Evolutionary conservation across 768 basidiomycete species (phyloP), one percentile per base, ranked within the genome.

Genomic region (Trametes cubensis): DNA sequence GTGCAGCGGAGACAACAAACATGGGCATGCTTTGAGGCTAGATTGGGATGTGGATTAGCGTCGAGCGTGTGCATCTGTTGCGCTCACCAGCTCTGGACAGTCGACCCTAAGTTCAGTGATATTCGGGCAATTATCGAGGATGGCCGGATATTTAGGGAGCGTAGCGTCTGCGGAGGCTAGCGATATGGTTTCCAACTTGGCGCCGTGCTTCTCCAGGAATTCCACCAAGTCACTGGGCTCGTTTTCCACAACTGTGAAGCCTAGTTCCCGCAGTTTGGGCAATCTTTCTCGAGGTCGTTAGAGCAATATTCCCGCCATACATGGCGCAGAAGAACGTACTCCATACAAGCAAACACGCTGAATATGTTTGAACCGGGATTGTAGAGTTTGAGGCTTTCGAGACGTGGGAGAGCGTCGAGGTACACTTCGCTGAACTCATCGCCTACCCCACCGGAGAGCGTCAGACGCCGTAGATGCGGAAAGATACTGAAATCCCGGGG

Each of bases 91-190:
- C 13, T 30, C 39, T 5, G 26, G 10, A 26, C 23, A 14, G 10
- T n/a, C 26, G 17, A 59, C 26, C 6, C 20, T 40, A 4, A 59
- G 49, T 39, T 52, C 50, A 2, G 50, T 51, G n/a, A 52, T 10
- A 50, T 59, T 59, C 4, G 58, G 50, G 23, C 58, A 59, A 17
- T 42, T 21, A 34, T 58, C 58, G 6, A 59, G 41, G 20, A 46
- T 6, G 18, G 58, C 18, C 23, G 20, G 34, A 10, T 23, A 23
- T 23, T 13, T 20, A 20, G 45, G 45, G 6, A 34, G 34, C 34
- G 34, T 34, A n/a, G 45, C 45, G 45, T 23, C 45, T 4, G 45
- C 18, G 21, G 23, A 46, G 21, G 20, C 20, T 23, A 46, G 45
- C 45, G 49, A 51, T 11, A 59, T 20, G 15, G 30, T 34, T 8